These are phyloP conservation scores for Apodospora peruviana DNA, from an alignment of 495 filamentous ascomycete genomes.

Conservation along the genomic window DNA sequence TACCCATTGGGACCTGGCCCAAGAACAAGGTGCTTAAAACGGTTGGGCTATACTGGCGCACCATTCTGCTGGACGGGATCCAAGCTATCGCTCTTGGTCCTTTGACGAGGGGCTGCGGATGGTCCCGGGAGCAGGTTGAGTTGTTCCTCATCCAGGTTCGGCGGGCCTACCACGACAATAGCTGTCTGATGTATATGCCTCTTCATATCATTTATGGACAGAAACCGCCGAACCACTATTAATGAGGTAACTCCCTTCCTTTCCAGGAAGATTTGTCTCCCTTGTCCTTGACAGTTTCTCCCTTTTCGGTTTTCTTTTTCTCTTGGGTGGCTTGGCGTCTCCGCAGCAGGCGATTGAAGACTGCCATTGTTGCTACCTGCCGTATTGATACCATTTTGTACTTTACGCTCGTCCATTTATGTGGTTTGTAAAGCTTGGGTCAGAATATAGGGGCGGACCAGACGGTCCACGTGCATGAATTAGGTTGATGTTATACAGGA, in stretches of 20 bases:
- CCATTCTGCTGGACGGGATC: conserved; percentile 54
- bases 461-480: too few species aligned
- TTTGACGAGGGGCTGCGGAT: conserved; percentile 51
- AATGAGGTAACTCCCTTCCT: not conserved
- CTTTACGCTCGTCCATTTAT: too few species aligned
- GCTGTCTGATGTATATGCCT: conserved; percentile 43
- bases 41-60: conserved; percentile 54
- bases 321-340: too few species aligned
- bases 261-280: too few species aligned
- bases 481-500: too few species aligned
- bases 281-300: too few species aligned
- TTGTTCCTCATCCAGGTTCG: conserved; percentile 40
- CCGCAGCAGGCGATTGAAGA: too few species aligned
- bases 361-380: too few species aligned
- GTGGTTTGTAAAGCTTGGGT: too few species aligned
- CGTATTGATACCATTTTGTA: too few species aligned
- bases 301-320: too few species aligned
- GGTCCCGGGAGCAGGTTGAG: conserved; percentile 42
- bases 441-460: too few species aligned
- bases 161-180: conserved; percentile 40
- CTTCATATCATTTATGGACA: conserved; percentile 46
- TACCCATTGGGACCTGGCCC: conserved; percentile 65
- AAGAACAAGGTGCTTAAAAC: conserved; percentile 57
- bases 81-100: conserved; percentile 59
- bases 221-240: conserved; percentile 27